Evolutionary conservation across 1,284 basidiomycete species (phyloP).

Genomic region (Takashimella tepidaria): DNA sequence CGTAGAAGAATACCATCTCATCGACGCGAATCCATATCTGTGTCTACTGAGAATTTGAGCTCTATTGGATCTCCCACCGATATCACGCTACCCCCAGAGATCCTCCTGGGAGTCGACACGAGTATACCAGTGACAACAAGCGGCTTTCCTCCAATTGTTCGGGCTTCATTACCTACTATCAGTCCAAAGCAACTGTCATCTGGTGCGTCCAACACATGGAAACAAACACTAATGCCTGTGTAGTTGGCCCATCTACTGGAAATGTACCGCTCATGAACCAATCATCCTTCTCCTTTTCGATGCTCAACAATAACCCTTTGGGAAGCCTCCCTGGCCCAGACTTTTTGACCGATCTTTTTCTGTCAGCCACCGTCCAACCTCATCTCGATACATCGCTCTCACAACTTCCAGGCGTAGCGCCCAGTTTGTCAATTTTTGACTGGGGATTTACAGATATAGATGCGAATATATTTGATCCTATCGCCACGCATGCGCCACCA

Average conservation of each 20-base stretch:
- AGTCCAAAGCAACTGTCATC: background rate
- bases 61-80: too few species aligned
- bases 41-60: background rate
- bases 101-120: too few species aligned
- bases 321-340: background rate
- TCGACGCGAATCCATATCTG: background rate
- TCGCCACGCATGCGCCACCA: constrained; percentile 14
- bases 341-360: constrained; percentile 9
- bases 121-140: too few species aligned
- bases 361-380: constrained; percentile 8
- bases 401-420: constrained; percentile 3
- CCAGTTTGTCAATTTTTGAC: constrained; percentile 3
- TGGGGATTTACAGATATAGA: constrained; percentile 13
- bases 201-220: background rate
- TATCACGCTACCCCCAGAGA: too few species aligned
- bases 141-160: background rate
- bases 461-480: constrained; percentile 14
- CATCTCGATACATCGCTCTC: constrained; percentile 1
- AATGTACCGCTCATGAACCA: too few species aligned
- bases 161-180: background rate
- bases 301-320: too few species aligned
- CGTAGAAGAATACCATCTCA: background rate
- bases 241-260: too few species aligned
- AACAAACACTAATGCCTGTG: too few species aligned
- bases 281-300: too few species aligned